Conservation (phyloP, 2,329 filamentous ascomycete species). For the Teratosphaeria gauchensis region DNA sequence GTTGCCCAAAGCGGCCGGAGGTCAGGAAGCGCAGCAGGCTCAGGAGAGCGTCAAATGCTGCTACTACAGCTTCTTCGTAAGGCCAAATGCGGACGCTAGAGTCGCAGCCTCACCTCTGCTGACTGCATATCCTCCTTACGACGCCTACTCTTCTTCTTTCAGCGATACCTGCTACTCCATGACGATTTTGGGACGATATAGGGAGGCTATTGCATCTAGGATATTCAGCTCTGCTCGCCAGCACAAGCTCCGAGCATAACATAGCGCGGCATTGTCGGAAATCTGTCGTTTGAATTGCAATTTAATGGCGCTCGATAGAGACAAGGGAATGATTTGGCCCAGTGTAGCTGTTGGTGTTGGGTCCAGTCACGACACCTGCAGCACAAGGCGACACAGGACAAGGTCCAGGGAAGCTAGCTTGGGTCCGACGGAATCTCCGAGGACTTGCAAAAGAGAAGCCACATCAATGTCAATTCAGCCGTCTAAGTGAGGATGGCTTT, state of each 20-base stretch:
- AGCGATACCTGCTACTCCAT: neutral
- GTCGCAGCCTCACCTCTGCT: neutral
- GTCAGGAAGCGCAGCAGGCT: slow-evolving; percentile 12
- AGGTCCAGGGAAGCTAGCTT: neutral
- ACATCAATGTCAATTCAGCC: neutral
- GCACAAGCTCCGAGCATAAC: neutral
- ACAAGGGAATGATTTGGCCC: neutral
- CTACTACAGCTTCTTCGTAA: neutral
- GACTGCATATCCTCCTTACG: neutral
- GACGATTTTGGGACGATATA: neutral
- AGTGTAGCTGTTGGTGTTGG: neutral
- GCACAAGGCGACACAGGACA: neutral
- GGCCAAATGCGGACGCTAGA: neutral
- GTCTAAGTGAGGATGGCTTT: neutral
- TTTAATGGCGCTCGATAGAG: neutral
- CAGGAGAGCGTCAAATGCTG: neutral
- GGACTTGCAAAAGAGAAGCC: neutral
- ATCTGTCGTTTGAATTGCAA: neutral
- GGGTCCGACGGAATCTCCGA: neutral
- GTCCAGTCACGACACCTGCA: neutral
- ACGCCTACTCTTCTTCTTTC: neutral
- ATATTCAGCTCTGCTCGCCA: neutral
- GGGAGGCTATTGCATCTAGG: neutral
- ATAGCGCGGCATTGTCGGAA: neutral
- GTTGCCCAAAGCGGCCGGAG: slow-evolving; percentile 54